phyloP scores from a whole-genome alignment of 1,284 basidiomycete species.

The Cutaneotrichosporon cutaneum region DNA sequence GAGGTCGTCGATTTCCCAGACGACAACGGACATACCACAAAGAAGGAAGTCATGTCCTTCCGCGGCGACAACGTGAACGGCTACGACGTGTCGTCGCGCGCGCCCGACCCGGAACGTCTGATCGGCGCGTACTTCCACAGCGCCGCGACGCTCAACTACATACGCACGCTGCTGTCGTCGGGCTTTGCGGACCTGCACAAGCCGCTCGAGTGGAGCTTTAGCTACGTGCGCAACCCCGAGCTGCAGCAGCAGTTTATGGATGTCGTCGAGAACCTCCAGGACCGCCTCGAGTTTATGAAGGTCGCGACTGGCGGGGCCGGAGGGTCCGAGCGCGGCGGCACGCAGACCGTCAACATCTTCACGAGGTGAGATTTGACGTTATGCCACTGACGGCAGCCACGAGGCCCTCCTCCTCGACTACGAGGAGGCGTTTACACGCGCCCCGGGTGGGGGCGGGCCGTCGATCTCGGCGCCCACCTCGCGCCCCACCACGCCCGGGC shows the following conservation, averaged over 20 bases:
- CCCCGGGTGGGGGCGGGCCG: constrained; percentile 30
- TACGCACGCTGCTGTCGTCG: constrained; percentile 80
- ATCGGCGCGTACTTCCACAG: constrained; percentile 92
- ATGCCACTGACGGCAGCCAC: constrained; percentile 64
- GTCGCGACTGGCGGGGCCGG: constrained; percentile 65
- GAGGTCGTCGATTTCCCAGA: constrained; percentile 69
- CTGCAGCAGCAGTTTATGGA: constrained; percentile 77
- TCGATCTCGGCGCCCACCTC: constrained; percentile 27
- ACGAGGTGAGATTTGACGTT: constrained; percentile 62
- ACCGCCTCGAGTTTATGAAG: constrained; percentile 88
- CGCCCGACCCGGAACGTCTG: constrained; percentile 81
- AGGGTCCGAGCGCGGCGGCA: constrained; percentile 60
- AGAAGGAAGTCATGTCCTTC: constrained; percentile 47
- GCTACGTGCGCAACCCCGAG: constrained; percentile 79
- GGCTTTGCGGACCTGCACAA: constrained; percentile 90
- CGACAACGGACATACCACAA: constrained; percentile 47
- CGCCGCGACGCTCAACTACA: constrained; percentile 86
- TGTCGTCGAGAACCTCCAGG: constrained; percentile 79
- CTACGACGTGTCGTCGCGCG: constrained; percentile 66
- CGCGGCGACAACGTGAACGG: constrained; percentile 98
- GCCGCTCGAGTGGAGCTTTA: constrained; percentile 87
- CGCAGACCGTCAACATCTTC: constrained; percentile 92
- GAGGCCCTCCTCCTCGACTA: constrained; percentile 92
- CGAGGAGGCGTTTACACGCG: constrained; percentile 85
- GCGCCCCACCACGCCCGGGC: constrained; percentile 28